These are phyloP conservation scores for Coniochaeta pulveracea DNA, from an alignment of 2,329 filamentous ascomycete genomes.

Conservation along the genomic window DNA sequence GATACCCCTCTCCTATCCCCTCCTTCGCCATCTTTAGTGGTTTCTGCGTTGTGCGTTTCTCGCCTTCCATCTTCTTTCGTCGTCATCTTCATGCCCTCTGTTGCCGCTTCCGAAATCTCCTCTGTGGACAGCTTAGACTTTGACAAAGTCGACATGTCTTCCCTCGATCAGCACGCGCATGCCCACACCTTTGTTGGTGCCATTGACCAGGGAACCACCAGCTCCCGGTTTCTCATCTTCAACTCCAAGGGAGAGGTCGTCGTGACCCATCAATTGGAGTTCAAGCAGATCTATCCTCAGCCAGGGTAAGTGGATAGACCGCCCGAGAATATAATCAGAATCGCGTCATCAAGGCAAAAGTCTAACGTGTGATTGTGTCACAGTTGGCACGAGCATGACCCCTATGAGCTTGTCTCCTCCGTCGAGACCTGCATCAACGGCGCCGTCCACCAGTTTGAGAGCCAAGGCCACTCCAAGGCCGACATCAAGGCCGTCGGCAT, in stretches of 20 bases:
- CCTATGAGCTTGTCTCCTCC: constrained; percentile 59
- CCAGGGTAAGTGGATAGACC: constrained; percentile 49
- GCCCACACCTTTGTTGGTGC: constrained; percentile 51
- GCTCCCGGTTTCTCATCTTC: constrained; percentile 69
- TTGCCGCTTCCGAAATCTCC: constrained; percentile 3
- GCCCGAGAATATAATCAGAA: no score
- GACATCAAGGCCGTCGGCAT: constrained; percentile 70
- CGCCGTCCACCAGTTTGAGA: constrained; percentile 57
- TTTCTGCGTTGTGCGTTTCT: no score
- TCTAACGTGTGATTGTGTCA: not conserved
- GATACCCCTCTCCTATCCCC: not conserved
- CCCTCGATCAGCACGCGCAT: constrained; percentile 1
- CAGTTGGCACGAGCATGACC: constrained; percentile 82
- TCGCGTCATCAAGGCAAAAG: no score
- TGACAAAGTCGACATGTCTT: constrained; percentile 2
- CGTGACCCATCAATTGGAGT: constrained; percentile 64
- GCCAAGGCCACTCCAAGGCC: constrained; percentile 51
- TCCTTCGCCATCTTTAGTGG: no score
- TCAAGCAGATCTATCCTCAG: constrained; percentile 62
- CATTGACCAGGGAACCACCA: constrained; percentile 73
- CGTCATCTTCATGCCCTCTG: no score
- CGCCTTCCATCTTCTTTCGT: no score
- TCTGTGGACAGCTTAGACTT: constrained; percentile 1
- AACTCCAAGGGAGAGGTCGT: constrained; percentile 58
- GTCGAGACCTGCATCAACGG: constrained; percentile 68